A percentile compares a stretch with the other conserved stretches of the same genome.
Evolutionary conservation across 345 rosid genomes (phyloP).

Genomic region (Eucalyptus cloeziana): DNA sequence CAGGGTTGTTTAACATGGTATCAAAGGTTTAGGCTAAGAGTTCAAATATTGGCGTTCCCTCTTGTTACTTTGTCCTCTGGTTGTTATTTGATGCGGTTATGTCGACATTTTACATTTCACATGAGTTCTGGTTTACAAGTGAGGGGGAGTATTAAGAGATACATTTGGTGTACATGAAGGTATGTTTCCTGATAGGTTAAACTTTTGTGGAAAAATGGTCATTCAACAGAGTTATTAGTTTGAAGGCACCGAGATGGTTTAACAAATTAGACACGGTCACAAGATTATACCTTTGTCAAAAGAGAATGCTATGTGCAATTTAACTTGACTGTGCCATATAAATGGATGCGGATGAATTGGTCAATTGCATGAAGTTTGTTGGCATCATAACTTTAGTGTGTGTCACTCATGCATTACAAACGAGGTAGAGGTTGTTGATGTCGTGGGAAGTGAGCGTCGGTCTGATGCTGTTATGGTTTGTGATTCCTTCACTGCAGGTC

Average conservation of each 20-base stretch:
- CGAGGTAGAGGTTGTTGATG: background rate
- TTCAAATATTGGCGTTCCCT: background rate
- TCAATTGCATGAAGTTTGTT: background rate
- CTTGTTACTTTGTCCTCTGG: background rate
- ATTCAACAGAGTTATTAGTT: background rate
- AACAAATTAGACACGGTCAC: background rate
- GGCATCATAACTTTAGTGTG: background rate
- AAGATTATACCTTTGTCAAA: background rate
- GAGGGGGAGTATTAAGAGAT: background rate
- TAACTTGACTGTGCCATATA: background rate
- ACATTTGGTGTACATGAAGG: background rate
- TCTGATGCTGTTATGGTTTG: background rate
- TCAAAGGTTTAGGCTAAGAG: background rate
- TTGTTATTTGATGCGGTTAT: background rate
- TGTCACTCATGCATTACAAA: background rate
- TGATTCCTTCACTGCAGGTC: conserved; percentile 39
- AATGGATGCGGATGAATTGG: background rate
- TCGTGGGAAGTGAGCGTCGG: background rate
- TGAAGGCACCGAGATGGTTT: background rate
- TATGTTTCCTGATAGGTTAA: background rate
- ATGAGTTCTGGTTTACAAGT: background rate
- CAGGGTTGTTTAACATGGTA: background rate
- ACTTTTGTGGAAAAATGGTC: background rate
- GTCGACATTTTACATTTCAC: background rate
- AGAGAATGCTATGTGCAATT: background rate